Percentiles rank a stretch among this genome's conserved stretches.
phyloP scores from a whole-genome alignment of 495 filamentous ascomycete species.

The Neurospora africana region DNA sequence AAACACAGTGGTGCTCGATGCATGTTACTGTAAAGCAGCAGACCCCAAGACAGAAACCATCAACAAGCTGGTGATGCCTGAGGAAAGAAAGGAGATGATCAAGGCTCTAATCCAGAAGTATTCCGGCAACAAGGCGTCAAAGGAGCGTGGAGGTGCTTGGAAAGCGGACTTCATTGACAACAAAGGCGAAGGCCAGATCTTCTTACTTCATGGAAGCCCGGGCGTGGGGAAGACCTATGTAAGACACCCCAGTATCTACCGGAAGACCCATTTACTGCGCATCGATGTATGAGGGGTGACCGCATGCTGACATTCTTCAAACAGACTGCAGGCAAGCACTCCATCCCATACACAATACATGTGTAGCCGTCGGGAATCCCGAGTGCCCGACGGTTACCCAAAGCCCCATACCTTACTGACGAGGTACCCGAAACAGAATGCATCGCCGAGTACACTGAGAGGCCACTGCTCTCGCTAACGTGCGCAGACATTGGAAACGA shows the following conservation, averaged over 20 bases:
- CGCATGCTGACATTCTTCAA: too few species aligned
- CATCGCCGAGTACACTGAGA: slow-evolving; percentile 7
- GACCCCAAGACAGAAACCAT: too few species aligned
- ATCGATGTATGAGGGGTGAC: too few species aligned
- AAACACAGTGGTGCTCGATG: background rate
- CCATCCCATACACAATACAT: too few species aligned
- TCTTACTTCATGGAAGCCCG: slow-evolving; percentile 39
- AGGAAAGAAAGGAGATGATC: slow-evolving; percentile 14
- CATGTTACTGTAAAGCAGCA: background rate
- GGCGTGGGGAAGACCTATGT: slow-evolving; percentile 34
- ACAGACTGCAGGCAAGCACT: background rate
- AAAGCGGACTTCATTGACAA: slow-evolving; percentile 26
- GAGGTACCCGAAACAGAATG: too few species aligned
- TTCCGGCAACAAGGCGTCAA: slow-evolving; percentile 6
- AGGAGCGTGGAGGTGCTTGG: background rate
- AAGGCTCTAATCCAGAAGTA: slow-evolving; percentile 19
- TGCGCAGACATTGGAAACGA: slow-evolving; percentile 12
- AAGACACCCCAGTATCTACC: too few species aligned
- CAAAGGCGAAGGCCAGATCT: slow-evolving; percentile 33
- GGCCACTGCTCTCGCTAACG: slow-evolving; percentile 11
- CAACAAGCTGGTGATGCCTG: too few species aligned
- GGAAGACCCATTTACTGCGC: too few species aligned
- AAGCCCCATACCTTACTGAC: too few species aligned
- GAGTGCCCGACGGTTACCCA: too few species aligned
- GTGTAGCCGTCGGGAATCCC: too few species aligned